phyloP scores from a whole-genome alignment of 257 asterid genomes.

The Petunia axillaris region DNA sequence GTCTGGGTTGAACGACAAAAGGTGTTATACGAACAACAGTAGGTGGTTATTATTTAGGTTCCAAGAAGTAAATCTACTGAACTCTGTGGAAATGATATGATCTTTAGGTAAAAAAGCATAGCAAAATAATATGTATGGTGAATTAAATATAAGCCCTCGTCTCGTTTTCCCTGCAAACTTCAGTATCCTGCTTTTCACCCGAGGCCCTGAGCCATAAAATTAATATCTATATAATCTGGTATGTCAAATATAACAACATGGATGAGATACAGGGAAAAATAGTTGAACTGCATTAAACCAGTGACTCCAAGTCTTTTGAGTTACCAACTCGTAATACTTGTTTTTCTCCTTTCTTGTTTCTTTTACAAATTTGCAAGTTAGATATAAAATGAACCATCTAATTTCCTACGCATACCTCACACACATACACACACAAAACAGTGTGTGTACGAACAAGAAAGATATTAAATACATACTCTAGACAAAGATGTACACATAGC shows the following conservation, averaged over 20 bases:
- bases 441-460: not conserved
- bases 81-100: not conserved
- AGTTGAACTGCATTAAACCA: not conserved
- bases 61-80: slow-evolving; percentile 4
- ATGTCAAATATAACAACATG: not conserved
- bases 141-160: not conserved
- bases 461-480: not conserved
- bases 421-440: too few species aligned
- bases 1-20: not conserved
- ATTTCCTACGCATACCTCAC: not conserved
- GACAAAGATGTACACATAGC: not conserved
- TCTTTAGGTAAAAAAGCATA: not conserved
- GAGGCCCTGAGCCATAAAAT: not conserved
- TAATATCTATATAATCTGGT: not conserved
- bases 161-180: not conserved
- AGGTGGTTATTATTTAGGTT: not conserved
- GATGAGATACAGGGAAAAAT: not conserved
- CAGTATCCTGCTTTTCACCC: not conserved
- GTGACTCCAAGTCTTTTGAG: not conserved
- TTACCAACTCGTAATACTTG: not conserved
- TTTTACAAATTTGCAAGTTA: not conserved
- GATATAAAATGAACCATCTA: not conserved
- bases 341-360: not conserved
- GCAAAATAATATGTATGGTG: not conserved
- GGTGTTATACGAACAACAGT: not conserved